A percentile compares a stretch with the other conserved stretches of the same genome.
These are phyloP conservation scores for Murraya paniculata DNA, from an alignment of 345 rosid species.

Conservation along the genomic window DNA sequence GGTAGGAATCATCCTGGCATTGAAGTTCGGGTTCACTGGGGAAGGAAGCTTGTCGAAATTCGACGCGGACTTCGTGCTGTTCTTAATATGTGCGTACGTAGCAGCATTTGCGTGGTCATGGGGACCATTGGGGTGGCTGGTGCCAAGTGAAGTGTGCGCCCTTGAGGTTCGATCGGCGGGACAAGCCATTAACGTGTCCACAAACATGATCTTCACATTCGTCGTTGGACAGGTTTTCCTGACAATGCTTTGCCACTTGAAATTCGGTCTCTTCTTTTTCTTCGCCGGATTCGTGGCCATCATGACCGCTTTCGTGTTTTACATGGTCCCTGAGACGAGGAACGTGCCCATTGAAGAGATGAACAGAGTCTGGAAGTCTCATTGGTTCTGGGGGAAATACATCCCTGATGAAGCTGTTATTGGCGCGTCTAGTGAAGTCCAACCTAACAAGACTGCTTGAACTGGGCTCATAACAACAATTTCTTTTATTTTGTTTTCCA, in stretches of 20 bases:
- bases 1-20: slow-evolving; percentile 26
- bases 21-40: slow-evolving; percentile 32
- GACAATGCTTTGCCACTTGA: slow-evolving; percentile 53
- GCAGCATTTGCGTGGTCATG: slow-evolving; percentile 66
- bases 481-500: too few species aligned
- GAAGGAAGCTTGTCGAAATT: slow-evolving; percentile 22
- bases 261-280: slow-evolving; percentile 55
- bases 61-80: slow-evolving; percentile 23
- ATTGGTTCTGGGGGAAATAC: slow-evolving; percentile 47
- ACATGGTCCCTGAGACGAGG: slow-evolving; percentile 48
- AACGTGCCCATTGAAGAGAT: slow-evolving; percentile 52
- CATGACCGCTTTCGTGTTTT: slow-evolving; percentile 42
- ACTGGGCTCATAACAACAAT: too few species aligned
- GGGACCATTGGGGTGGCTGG: slow-evolving; percentile 62
- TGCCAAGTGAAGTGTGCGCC: slow-evolving; percentile 52
- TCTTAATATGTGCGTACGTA: slow-evolving; percentile 39
- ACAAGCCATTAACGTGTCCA: slow-evolving; percentile 45
- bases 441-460: neutral
- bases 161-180: slow-evolving; percentile 51
- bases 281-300: slow-evolving; percentile 33
- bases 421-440: neutral
- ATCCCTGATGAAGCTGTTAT: slow-evolving; percentile 33
- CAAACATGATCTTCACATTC: slow-evolving; percentile 59
- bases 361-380: slow-evolving; percentile 43
- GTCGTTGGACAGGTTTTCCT: slow-evolving; percentile 48